Percentiles rank a stretch among this genome's conserved stretches.
phyloP scores from a whole-genome alignment of 2,329 filamentous ascomycete species.

The Ascochyta pisi region DNA sequence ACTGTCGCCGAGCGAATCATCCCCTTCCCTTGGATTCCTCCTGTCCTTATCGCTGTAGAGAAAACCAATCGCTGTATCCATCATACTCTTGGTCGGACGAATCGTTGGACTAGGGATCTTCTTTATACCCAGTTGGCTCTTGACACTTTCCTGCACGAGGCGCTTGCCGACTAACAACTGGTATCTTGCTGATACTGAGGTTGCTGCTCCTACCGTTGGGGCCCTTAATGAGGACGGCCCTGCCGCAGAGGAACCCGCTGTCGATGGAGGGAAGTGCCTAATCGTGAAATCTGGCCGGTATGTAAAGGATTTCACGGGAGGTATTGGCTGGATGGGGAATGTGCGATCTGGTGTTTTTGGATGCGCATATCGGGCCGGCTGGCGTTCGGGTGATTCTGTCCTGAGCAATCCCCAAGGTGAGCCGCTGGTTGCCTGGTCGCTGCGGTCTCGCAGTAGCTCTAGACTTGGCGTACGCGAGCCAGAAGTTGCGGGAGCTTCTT shows the following conservation, averaged over 20 bases:
- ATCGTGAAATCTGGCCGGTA: neutral
- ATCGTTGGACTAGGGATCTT: neutral
- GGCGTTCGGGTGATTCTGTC: neutral
- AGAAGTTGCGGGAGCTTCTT: neutral
- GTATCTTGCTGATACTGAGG: neutral
- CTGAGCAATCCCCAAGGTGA: neutral
- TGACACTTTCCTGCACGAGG: neutral
- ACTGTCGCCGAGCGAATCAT: neutral
- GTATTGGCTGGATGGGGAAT: neutral
- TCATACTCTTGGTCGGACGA: neutral
- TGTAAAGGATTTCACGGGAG: neutral
- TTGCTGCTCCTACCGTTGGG: too few relatives aligned
- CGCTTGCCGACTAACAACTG: neutral
- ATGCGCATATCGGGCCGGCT: neutral
- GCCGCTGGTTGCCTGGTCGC: neutral
- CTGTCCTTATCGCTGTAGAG: neutral
- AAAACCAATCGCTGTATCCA: neutral
- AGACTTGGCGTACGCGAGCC: neutral
- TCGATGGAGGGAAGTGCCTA: neutral
- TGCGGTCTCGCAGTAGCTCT: neutral
- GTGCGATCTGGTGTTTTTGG: neutral
- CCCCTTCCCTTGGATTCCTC: neutral
- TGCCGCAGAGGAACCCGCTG: neutral
- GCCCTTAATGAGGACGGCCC: neutral
- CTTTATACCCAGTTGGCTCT: neutral